Base-by-base conservation (phyloP, 78 protist genomes). In the Isochrysis galbana region DNA sequence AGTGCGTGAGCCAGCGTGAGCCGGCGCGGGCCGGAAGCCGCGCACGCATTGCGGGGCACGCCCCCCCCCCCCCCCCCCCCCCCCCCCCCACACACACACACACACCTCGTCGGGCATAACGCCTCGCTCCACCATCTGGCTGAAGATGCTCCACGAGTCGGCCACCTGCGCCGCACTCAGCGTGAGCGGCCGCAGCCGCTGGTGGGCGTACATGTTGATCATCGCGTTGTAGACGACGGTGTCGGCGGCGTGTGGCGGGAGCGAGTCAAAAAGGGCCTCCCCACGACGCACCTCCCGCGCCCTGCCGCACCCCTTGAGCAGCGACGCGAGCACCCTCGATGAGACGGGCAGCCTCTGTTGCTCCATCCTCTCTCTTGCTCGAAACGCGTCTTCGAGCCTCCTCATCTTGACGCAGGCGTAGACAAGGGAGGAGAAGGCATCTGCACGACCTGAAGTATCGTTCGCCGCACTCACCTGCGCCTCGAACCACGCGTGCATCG, bases 361-460 rank as follows among this genome's bases (percentile, higher is more conserved):
- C 38, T 3, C 17, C 80, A 70, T 70, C 41, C 11, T 2, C 38
- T 70, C 80, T 5, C 29, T 34, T 5, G 29, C 23, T 21, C 0
- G 7, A 34, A 70, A 70, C 23, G 41, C 80, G 44, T 70, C 38
- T 34, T 70, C 80, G 7, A 70, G 41, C 80, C 1, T 34, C 29
- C 80, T 34, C 41, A 70, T 34, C 80, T 70, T 70, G 80, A 70
- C 80, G 80, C 80, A 70, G 29, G 41, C 80, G 80, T 70, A 70
- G 80, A 70, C 34, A 17, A 70, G 80, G 23, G 11, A 2, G 29
- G 80, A 1, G 80, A 34, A 70, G 61, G 61, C 61, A 14, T 51
- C 61, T 7, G 61, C 61, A 7, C 61, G 61, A 14, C 61, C 61
- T 17, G 34, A 34, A 21, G 80, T 32, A 17, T 1, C 17, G 23